Base-by-base conservation (phyloP, 306 rosid genomes). In the Lagenaria siceraria region DNA sequence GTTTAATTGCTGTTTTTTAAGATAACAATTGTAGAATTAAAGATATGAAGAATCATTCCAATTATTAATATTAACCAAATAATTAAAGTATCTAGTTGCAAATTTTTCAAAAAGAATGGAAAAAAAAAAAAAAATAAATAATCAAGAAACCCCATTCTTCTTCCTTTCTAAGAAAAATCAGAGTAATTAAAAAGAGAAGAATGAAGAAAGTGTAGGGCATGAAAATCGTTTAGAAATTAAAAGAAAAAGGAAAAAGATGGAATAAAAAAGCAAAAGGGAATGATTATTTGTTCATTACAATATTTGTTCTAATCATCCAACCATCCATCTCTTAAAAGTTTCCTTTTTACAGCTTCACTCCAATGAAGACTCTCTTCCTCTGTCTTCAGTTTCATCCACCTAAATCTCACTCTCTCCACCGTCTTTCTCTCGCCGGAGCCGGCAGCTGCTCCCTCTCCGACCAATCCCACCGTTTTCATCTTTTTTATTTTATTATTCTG, bases 221-320 rank as follows among this genome's bases (percentile, higher is more conserved):
- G 36, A 10, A 59, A 65, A 65, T 36, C 2, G 46, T 63, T 33
- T 8, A 63, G 46, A 63, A 17, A 63, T 31, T 6, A 21, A 70
- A 70, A 25, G 58, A 33, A 21, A 22, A 43, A 22, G 35, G 3
- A 36, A 36, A 17, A 36, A 19, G 5, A 43, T 18, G 3, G 10
- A 11, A 68, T 3, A 22, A 13, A 22, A 71, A 71, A 27, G 76
- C 58, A 43, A 25, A 71, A 48, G 58, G 24, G n/a, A 71, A 71
- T 46, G 38, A 71, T 71, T 71, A 71, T 71, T 71, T 46, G 76
- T 71, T 71, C 58, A 71, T 71, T 71, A 46, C 76, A 71, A 25
- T 22, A 71, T 71, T 42, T 21, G 73, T 65, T 40, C 76, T 48
- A 71, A 71, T 71, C 58, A 71, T 12, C 72, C 76, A 8, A 48